Percentiles rank a stretch among this genome's conserved stretches.
Evolutionary conservation across 768 basidiomycete genomes (phyloP).

Genomic region (Phylloporus sp.): DNA sequence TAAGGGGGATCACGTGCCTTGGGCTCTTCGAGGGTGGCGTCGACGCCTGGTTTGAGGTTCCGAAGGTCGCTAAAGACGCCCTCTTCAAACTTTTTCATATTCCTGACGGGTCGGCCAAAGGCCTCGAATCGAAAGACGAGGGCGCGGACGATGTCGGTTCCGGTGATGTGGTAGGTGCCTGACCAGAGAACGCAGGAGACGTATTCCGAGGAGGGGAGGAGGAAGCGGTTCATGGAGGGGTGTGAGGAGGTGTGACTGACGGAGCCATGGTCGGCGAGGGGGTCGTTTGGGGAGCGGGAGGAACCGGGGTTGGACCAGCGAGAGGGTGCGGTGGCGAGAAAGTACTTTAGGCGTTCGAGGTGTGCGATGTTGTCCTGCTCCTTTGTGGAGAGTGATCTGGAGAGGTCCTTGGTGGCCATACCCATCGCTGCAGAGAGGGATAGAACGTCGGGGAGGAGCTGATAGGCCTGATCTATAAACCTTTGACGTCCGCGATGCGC

Average conservation of each 20-base stretch:
- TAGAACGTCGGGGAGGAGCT: slow-evolving; percentile 9
- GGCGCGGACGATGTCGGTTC: slow-evolving; percentile 94
- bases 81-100: slow-evolving; percentile 97
- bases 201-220: slow-evolving; percentile 81
- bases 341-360: slow-evolving; percentile 82
- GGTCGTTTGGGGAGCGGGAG: slow-evolving; percentile 22
- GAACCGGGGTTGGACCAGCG: slow-evolving; percentile 52
- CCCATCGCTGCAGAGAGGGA: slow-evolving; percentile 24
- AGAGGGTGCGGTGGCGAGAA: slow-evolving; percentile 80
- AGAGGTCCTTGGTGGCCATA: slow-evolving; percentile 25
- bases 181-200: slow-evolving; percentile 93
- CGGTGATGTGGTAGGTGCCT: slow-evolving; percentile 89
- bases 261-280: slow-evolving; percentile 18
- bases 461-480: slow-evolving; percentile 26
- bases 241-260: slow-evolving; percentile 52
- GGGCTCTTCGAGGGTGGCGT: slow-evolving; percentile 93
- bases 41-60: slow-evolving; percentile 90
- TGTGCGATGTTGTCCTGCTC: slow-evolving; percentile 72
- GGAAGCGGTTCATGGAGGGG: slow-evolving; percentile 80
- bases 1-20: slow-evolving; percentile 53
- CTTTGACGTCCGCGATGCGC: slow-evolving; percentile 24
- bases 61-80: slow-evolving; percentile 92
- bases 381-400: slow-evolving; percentile 52
- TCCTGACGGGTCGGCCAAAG: slow-evolving; percentile 84
- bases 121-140: slow-evolving; percentile 93